phyloP scores from a whole-genome alignment of 768 basidiomycete species.

The Pholiota molesta region DNA sequence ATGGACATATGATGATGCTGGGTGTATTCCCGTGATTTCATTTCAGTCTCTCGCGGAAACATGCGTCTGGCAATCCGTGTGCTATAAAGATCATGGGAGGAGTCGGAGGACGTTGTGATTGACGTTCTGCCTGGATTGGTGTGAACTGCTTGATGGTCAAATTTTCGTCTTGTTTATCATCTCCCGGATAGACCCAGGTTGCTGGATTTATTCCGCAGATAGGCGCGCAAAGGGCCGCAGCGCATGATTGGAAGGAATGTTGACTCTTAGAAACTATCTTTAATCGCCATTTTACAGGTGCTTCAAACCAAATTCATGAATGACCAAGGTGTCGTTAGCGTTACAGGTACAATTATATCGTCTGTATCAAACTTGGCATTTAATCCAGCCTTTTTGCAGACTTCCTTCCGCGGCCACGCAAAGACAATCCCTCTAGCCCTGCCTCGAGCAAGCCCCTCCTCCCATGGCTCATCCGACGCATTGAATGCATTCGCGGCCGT shows the following conservation, averaged over 20 bases:
- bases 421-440: slow-evolving; percentile 31
- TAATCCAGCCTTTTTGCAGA: slow-evolving; percentile 43
- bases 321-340: slow-evolving; percentile 81
- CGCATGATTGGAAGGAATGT: too few species aligned
- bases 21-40: slow-evolving; percentile 17
- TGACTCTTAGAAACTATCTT: too few species aligned
- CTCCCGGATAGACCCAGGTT: too few species aligned
- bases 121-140: too few species aligned
- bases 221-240: too few species aligned
- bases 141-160: too few species aligned
- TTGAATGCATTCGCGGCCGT: slow-evolving; percentile 86
- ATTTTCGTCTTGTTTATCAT: too few species aligned
- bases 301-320: slow-evolving; percentile 92
- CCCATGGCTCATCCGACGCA: slow-evolving; percentile 82
- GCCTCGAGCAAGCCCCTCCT: slow-evolving; percentile 61
- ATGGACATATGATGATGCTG: too few species aligned
- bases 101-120: neutral
- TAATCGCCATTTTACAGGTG: slow-evolving; percentile 45
- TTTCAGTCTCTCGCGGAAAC: neutral
- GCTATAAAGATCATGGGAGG: neutral
- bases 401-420: slow-evolving; percentile 74
- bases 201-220: too few species aligned
- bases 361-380: neutral
- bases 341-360: slow-evolving; percentile 59
- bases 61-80: neutral